These are phyloP conservation scores for Pontederia paniculata DNA, from an alignment of 176 grass and related monocot species.

Conservation along the genomic window DNA sequence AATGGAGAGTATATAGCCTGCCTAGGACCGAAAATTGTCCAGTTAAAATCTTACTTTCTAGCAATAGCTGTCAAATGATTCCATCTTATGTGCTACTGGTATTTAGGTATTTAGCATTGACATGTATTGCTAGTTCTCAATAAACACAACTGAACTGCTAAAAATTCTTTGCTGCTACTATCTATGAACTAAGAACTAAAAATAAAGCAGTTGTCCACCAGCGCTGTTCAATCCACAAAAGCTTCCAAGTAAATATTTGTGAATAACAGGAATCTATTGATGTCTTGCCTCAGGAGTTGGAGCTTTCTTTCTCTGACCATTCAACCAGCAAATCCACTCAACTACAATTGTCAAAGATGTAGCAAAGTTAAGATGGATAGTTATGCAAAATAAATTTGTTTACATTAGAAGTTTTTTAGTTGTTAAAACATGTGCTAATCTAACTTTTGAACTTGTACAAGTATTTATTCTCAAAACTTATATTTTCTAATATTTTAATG, in stretches of 20 bases:
- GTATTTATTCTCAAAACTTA: not conserved
- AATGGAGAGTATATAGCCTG: too few relatives aligned
- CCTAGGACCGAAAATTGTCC: too few relatives aligned
- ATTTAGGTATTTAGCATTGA: too few relatives aligned
- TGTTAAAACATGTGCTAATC: too few relatives aligned
- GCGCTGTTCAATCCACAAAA: too few relatives aligned
- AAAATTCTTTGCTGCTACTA: too few relatives aligned
- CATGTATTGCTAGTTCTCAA: too few relatives aligned
- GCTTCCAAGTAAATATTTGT: not conserved
- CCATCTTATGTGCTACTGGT: too few relatives aligned
- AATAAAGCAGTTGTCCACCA: not conserved
- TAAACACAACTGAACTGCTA: too few relatives aligned
- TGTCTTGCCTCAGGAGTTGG: slow-evolving; percentile 58
- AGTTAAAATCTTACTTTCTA: too few relatives aligned
- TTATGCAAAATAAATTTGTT: not conserved
- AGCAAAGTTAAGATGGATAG: slow-evolving; percentile 10
- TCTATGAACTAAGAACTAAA: not conserved
- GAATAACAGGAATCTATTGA: not conserved
- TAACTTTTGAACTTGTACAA: too few relatives aligned
- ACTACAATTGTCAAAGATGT: slow-evolving; percentile 36
- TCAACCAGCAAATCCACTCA: slow-evolving; percentile 99
- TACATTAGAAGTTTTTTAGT: not conserved
- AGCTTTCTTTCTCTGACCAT: slow-evolving; percentile 84
- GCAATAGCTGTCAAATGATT: too few relatives aligned
- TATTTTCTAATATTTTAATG: not conserved